Evolutionary conservation across 306 rosid genomes (phyloP).

Genomic region (Quercus suber): DNA sequence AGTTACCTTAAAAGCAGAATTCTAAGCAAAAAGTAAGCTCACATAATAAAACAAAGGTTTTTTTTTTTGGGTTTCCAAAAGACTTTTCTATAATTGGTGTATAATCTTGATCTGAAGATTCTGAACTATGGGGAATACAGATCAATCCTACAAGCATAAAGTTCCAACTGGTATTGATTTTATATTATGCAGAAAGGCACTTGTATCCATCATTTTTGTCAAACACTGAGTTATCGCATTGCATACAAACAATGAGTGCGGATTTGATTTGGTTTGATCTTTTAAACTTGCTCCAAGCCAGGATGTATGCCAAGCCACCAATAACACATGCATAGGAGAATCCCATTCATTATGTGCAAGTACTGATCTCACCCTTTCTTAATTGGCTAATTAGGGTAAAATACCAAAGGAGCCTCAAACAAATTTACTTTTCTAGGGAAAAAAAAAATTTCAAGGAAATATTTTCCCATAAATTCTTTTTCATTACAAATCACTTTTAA

Average conservation of each 20-base stretch:
- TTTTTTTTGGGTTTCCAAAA: neutral
- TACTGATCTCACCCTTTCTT: neutral
- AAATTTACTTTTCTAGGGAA: neutral
- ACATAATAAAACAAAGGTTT: neutral
- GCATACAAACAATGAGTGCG: neutral
- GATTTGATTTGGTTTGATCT: neutral
- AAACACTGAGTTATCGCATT: neutral
- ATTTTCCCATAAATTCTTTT: no score
- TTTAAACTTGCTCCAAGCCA: neutral
- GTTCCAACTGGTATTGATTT: neutral
- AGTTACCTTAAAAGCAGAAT: neutral
- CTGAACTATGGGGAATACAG: neutral
- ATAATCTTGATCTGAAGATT: no score
- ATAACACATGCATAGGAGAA: conserved; percentile 6
- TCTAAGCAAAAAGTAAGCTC: neutral
- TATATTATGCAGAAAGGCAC: neutral
- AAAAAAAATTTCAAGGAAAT: no score
- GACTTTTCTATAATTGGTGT: neutral
- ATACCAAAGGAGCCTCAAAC: neutral
- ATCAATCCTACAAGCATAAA: neutral
- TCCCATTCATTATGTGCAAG: neutral
- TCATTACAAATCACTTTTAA: neutral
- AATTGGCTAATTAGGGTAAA: neutral
- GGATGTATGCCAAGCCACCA: neutral
- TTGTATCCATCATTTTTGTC: neutral